Evolutionary conservation across 108 stramenopile genomes (phyloP), one percentile per base, ranked within the genome.

Genomic region (Hondaea fermentalgiana): DNA sequence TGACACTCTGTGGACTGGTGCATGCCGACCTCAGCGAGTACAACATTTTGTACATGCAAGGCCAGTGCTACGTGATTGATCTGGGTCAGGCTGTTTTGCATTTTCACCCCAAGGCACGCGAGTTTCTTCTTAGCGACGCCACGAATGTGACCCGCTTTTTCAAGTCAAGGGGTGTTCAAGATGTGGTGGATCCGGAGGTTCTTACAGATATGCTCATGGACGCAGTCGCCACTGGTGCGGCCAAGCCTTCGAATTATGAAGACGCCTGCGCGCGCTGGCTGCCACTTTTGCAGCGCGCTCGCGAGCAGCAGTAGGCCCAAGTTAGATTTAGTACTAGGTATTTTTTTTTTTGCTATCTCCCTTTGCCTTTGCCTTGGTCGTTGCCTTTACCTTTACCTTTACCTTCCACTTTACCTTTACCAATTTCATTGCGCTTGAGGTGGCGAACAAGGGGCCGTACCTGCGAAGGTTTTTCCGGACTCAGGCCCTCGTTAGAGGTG

Each of bases 1-100:
- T 88, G 19, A 60, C 89, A 5, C 60, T 28, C 21, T 90, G 89
- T 35, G 44, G 45, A 16, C 91, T 93, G 42, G 92, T 93, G 19
- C 93, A 93, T 89, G 92, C 88, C 0, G 93, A 93, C 29, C 89
- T 93, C 4, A 90, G 89, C 42, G 93, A 93, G 90, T 93, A 93
- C 92, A 93, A 93, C 69, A 43, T 93, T 44, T 88, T 93, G 42
- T 43, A 89, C 88, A 44, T 43, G 47, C 42, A 72, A 12, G 72
- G 88, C 35, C 8, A 51, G 44, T 19, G 88, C 60, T 88, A 47
- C 45, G 57, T 89, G 0, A 91, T 91, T 51, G 90, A 91, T 60
- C 25, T 91, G 14, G 72, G 60, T 29, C 90, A 91, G 88, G 72
- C 88, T 5, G 90, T 91, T 69, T 19, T 72, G 49, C 16, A 25